These are phyloP conservation scores for Aegilops longissima DNA, from an alignment of 176 grass and related monocot species.

Conservation along the genomic window DNA sequence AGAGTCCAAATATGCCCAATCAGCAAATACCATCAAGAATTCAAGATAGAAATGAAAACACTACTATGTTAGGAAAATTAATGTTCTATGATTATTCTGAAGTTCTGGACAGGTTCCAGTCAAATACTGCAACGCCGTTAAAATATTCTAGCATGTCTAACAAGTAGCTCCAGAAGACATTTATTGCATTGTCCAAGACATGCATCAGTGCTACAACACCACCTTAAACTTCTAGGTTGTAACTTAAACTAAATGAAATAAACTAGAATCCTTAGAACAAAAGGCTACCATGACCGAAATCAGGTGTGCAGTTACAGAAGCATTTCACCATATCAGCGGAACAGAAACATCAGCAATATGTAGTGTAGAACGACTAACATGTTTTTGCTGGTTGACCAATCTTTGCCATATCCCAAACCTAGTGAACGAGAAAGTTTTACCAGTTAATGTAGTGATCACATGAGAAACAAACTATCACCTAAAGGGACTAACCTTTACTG, in stretches of 20 bases:
- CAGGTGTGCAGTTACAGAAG: conserved; percentile 14
- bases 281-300: conserved; percentile 5
- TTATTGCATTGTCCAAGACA: background rate
- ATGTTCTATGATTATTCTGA: background rate
- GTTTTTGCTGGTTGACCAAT: conserved; percentile 70
- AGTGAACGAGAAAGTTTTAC: conserved; percentile 29
- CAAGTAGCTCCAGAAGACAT: background rate
- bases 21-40: conserved; percentile 36
- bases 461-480: conserved; percentile 8
- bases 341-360: background rate
- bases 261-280: conserved; percentile 13
- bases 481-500: conserved; percentile 71
- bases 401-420: conserved; percentile 99
- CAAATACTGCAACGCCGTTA: background rate
- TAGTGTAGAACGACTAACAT: conserved; percentile 51
- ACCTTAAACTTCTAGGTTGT: conserved; percentile 3
- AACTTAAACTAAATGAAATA: background rate
- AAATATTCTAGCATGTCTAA: background rate
- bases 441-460: background rate
- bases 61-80: background rate
- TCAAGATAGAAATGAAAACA: conserved; percentile 13
- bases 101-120: background rate
- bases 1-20: conserved; percentile 23
- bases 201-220: background rate
- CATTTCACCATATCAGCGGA: conserved; percentile 11